Conservation (phyloP, 2,329 filamentous ascomycete genomes). For the Pseudogymnoascus sp. region DNA sequence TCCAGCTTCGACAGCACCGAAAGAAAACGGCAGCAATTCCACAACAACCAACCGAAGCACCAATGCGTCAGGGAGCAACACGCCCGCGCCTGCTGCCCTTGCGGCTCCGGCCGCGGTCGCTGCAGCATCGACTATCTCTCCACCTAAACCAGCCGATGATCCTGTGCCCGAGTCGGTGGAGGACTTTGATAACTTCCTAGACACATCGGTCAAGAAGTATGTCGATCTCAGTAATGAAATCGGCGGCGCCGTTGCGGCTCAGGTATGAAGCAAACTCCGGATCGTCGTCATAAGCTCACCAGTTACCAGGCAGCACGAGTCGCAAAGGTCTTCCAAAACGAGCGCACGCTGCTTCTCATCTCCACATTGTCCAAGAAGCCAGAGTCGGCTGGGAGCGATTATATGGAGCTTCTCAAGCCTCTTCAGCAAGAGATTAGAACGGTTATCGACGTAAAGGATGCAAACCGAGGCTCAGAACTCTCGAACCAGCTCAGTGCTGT, state of each 20-base stretch:
- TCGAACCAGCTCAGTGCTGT: constrained; percentile 83
- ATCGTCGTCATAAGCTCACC: constrained; percentile 15
- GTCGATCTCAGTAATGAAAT: constrained; percentile 70
- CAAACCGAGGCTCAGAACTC: constrained; percentile 65
- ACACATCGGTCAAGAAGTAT: constrained; percentile 67
- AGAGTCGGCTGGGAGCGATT: constrained; percentile 55
- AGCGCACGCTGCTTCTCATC: constrained; percentile 82
- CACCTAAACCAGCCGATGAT: constrained; percentile 40
- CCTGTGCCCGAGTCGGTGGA: constrained; percentile 70
- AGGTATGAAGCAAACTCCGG: constrained; percentile 45
- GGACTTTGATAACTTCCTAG: constrained; percentile 78
- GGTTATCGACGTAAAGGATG: constrained; percentile 74
- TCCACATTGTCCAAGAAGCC: constrained; percentile 91
- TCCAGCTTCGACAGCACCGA: constrained; percentile 45
- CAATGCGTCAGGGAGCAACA: constrained; percentile 15
- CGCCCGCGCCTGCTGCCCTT: constrained; percentile 26
- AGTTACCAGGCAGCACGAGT: constrained; percentile 43
- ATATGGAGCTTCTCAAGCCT: constrained; percentile 75
- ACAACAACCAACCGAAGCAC: constrained; percentile 29
- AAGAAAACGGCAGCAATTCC: constrained; percentile 37
- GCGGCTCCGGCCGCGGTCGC: constrained; percentile 35
- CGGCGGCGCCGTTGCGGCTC: constrained; percentile 70
- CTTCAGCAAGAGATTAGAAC: constrained; percentile 75
- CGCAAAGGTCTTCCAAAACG: constrained; percentile 65
- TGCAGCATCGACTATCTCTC: constrained; percentile 33